Conservation (phyloP, 495 filamentous ascomycete genomes). For the Penicillium malachiteum region DNA sequence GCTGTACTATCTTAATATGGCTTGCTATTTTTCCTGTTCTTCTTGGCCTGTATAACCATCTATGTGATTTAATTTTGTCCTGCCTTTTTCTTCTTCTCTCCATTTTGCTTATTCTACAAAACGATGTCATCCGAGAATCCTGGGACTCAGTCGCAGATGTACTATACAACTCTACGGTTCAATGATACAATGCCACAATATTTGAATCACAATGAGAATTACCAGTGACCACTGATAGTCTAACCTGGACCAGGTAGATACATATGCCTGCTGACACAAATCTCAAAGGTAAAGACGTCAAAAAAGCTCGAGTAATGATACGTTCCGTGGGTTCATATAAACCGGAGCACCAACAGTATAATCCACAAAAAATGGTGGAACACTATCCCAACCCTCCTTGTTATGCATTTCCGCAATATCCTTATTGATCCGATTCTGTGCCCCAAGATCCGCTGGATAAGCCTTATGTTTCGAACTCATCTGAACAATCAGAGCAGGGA, state of each 20-base stretch:
- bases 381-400: background rate
- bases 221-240: background rate
- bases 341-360: background rate
- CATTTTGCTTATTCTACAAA: background rate
- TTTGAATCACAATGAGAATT: background rate
- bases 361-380: background rate
- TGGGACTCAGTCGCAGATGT: constrained; percentile 7
- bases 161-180: constrained; percentile 10
- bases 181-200: constrained; percentile 16
- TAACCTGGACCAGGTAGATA: background rate
- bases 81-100: background rate
- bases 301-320: background rate
- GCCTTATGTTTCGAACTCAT: background rate
- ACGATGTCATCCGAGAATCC: background rate
- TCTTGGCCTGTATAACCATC: background rate
- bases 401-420: background rate
- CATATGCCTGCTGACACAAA: too few species aligned
- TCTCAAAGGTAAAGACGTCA: too few species aligned
- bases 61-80: constrained; percentile 19
- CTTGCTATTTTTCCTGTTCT: background rate
- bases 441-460: background rate
- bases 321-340: background rate
- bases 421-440: background rate
- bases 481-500: background rate
- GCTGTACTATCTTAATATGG: constrained; percentile 8